A percentile compares a stretch with the other conserved stretches of the same genome.
Evolutionary conservation across 441 rosid genomes (phyloP).

Genomic region (Bruguiera hainesii): DNA sequence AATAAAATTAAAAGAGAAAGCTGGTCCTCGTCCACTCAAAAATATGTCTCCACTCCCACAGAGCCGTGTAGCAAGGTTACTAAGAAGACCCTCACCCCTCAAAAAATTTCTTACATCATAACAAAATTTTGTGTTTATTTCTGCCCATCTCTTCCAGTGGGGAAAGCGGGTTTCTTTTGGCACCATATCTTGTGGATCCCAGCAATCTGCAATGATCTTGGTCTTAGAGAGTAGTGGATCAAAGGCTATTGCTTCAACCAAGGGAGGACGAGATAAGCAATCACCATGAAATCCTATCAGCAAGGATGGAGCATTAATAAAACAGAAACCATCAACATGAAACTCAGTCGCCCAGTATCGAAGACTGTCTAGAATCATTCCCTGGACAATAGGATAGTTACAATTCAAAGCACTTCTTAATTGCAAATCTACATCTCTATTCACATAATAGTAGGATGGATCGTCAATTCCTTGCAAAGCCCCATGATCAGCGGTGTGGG

Average conservation of each 20-base stretch:
- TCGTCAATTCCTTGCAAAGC: constrained; percentile 78
- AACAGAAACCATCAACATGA: constrained; percentile 86
- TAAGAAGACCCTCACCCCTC: constrained; percentile 68
- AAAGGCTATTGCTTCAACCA: constrained; percentile 84
- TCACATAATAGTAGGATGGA: constrained; percentile 47
- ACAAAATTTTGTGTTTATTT: constrained; percentile 63
- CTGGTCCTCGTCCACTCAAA: constrained; percentile 82
- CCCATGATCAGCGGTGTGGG: constrained; percentile 58
- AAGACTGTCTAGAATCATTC: constrained; percentile 69
- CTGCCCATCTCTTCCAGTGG: constrained; percentile 95
- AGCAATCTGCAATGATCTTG: constrained; percentile 76
- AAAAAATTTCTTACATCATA: constrained; percentile 63
- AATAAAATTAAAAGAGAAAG: constrained; percentile 70
- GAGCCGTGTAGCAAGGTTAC: constrained; percentile 80
- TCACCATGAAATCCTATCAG: constrained; percentile 69
- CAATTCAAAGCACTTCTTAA: constrained; percentile 58
- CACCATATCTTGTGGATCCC: constrained; percentile 46
- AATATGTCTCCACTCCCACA: constrained; percentile 91
- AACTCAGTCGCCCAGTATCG: constrained; percentile 79
- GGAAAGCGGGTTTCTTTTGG: constrained; percentile 56
- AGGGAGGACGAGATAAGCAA: constrained; percentile 69
- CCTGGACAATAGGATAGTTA: constrained; percentile 68
- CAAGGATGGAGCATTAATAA: constrained; percentile 67
- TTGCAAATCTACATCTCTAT: constrained; percentile 31
- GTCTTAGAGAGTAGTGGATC: constrained; percentile 77